Evolutionary conservation across 768 basidiomycete species (phyloP).

Genomic region (Exidia glandulosa): DNA sequence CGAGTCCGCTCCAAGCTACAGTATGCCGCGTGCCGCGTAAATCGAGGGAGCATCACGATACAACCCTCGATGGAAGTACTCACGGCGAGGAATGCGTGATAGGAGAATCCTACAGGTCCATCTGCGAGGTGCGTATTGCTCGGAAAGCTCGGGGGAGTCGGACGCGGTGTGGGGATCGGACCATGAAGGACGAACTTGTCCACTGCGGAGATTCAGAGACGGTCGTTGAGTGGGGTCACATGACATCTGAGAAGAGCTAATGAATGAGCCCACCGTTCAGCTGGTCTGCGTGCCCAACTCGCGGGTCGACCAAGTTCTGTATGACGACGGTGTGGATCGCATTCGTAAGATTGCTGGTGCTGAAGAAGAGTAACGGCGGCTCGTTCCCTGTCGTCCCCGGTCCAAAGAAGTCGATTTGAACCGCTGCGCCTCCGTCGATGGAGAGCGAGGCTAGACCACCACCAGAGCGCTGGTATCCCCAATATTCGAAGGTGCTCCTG

Average conservation of each 20-base stretch:
- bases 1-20: neutral
- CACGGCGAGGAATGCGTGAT: constrained; percentile 1
- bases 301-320: constrained; percentile 1
- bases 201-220: neutral
- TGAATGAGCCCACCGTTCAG: neutral
- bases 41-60: neutral
- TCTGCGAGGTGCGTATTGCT: neutral
- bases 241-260: neutral
- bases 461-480: neutral
- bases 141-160: neutral
- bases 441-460: constrained; percentile 1
- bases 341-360: neutral
- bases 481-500: neutral
- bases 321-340: neutral
- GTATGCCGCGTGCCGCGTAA: neutral
- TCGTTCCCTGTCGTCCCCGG: constrained; percentile 1
- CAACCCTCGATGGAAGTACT: neutral
- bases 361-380: neutral
- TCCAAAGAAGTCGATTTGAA: neutral
- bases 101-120: constrained; percentile 1
- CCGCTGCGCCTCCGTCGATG: neutral
- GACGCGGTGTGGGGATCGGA: neutral
- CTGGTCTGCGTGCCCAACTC: neutral
- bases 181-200: neutral
- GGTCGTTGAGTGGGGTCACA: neutral